Percentiles rank a stretch among this genome's conserved stretches.
These are phyloP conservation scores for Eremochloa ophiuroides DNA, from an alignment of 176 grass and related monocot genomes.

Conservation along the genomic window DNA sequence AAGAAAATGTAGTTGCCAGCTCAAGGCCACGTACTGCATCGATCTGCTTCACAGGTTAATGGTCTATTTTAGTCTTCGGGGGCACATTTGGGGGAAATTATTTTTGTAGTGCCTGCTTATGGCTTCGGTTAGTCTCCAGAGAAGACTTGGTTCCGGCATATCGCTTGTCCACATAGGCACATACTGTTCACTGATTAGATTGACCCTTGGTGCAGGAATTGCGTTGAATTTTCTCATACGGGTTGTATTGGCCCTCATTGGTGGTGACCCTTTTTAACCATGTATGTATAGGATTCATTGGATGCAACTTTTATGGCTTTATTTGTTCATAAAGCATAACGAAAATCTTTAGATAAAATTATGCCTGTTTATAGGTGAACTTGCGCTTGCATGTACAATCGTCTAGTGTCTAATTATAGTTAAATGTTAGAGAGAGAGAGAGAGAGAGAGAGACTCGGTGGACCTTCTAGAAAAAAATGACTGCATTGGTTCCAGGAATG, in stretches of 20 bases:
- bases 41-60: background rate
- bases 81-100: background rate
- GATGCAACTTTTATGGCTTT: background rate
- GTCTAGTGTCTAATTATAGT: background rate
- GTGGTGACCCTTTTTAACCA: background rate
- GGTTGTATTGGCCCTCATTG: background rate
- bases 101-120: background rate
- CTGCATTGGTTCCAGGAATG: no score
- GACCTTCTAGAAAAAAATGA: no score
- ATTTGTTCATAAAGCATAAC: background rate
- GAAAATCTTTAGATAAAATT: background rate
- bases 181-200: slow-evolving; percentile 31
- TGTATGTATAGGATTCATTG: background rate
- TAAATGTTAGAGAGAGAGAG: background rate
- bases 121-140: background rate
- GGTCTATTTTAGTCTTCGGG: background rate
- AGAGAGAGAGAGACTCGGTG: no score
- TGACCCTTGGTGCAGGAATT: background rate
- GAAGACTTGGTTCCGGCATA: slow-evolving; percentile 7
- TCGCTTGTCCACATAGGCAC: slow-evolving; percentile 17
- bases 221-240: background rate
- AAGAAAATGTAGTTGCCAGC: background rate
- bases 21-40: background rate
- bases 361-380: background rate
- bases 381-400: background rate